Conservation (phyloP, 768 basidiomycete genomes). For the Serendipita sp. region DNA sequence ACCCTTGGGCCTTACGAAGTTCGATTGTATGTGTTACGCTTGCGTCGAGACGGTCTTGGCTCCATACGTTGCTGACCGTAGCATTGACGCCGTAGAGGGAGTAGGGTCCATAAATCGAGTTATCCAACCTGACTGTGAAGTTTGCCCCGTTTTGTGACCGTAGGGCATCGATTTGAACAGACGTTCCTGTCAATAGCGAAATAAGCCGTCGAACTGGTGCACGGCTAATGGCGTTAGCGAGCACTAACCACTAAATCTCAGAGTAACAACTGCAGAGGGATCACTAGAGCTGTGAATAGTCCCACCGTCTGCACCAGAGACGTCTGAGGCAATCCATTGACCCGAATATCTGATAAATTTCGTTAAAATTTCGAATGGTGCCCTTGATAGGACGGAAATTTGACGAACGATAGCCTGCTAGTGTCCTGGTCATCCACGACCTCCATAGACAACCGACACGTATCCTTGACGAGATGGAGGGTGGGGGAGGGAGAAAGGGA, state of each 20-base stretch:
- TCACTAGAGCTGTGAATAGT: neutral
- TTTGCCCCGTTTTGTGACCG: neutral
- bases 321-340: neutral
- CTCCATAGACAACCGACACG: neutral
- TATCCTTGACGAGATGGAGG: neutral
- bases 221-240: neutral
- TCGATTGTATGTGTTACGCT: neutral
- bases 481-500: neutral
- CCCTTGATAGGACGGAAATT: neutral
- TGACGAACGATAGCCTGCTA: neutral
- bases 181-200: neutral
- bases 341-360: neutral
- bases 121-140: neutral
- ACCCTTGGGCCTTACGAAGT: neutral
- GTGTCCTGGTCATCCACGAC: neutral
- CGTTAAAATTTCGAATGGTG: neutral
- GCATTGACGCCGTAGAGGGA: neutral
- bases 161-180: neutral
- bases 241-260: neutral
- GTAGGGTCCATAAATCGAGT: neutral
- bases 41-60: neutral
- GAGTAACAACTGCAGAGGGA: neutral
- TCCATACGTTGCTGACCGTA: conserved; percentile 3
- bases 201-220: neutral
- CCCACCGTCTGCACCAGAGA: neutral